Conservation (phyloP, 2,329 filamentous ascomycete species). For the Stagonosporopsis rhizophila region DNA sequence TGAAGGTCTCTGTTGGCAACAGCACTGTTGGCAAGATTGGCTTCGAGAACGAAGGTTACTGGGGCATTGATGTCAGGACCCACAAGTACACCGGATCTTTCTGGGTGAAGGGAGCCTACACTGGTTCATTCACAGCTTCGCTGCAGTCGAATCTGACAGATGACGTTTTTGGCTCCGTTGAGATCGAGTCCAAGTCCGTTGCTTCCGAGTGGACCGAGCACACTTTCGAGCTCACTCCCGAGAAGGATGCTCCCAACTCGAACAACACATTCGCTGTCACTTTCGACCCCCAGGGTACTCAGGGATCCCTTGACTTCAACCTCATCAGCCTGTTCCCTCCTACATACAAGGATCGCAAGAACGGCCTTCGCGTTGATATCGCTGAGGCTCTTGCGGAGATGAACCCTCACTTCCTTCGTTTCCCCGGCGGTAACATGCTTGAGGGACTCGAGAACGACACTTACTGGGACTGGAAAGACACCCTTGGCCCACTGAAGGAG, state of each 20-base stretch:
- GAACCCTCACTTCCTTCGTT: slow-evolving; percentile 57
- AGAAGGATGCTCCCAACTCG: slow-evolving; percentile 51
- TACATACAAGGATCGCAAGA: slow-evolving; percentile 61
- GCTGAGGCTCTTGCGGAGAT: slow-evolving; percentile 55
- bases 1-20: slow-evolving; percentile 51
- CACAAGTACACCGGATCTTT: slow-evolving; percentile 61
- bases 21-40: slow-evolving; percentile 51
- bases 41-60: slow-evolving; percentile 59
- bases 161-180: slow-evolving; percentile 50
- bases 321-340: slow-evolving; percentile 62
- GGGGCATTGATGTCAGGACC: slow-evolving; percentile 59
- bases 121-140: slow-evolving; percentile 49
- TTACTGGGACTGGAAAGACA: slow-evolving; percentile 57
- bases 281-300: slow-evolving; percentile 52
- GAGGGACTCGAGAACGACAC: slow-evolving; percentile 38
- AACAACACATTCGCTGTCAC: slow-evolving; percentile 62
- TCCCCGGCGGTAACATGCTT: slow-evolving; percentile 61
- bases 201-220: slow-evolving; percentile 52
- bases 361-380: slow-evolving; percentile 60
- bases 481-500: slow-evolving; percentile 56
- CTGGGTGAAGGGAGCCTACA: slow-evolving; percentile 52
- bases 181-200: slow-evolving; percentile 40
- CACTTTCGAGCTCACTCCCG: slow-evolving; percentile 46
- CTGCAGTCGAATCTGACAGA: slow-evolving; percentile 51
- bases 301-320: slow-evolving; percentile 53